These are phyloP conservation scores for Ceriops tagal DNA, from an alignment of 345 rosid genomes.

Conservation along the genomic window DNA sequence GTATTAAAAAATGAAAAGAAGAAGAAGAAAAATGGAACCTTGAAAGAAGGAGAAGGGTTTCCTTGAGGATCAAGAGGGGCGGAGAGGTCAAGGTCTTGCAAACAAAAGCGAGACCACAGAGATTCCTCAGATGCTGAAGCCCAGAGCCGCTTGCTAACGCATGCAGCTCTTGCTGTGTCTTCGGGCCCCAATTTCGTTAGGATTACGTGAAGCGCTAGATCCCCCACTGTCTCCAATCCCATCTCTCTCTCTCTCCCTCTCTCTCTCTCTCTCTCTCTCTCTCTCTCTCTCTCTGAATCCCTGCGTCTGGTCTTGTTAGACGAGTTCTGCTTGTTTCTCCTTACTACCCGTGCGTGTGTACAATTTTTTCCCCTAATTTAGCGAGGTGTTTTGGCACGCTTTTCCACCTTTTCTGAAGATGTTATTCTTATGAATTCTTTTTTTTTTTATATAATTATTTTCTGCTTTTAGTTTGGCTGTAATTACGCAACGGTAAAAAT, in stretches of 20 bases:
- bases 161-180: slow-evolving; percentile 43
- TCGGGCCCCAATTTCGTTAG: slow-evolving; percentile 51
- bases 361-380: too few species aligned
- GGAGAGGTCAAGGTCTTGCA: slow-evolving; percentile 53
- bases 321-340: too few species aligned
- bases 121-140: slow-evolving; percentile 57
- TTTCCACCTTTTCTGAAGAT: too few species aligned
- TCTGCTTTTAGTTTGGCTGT: too few species aligned
- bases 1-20: too few species aligned
- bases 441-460: too few species aligned
- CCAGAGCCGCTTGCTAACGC: slow-evolving; percentile 51
- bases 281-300: not conserved
- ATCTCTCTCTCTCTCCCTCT: slow-evolving; percentile 5
- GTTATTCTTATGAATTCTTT: too few species aligned
- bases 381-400: too few species aligned
- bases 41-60: slow-evolving; percentile 58
- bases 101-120: slow-evolving; percentile 68
- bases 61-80: slow-evolving; percentile 67
- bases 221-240: slow-evolving; percentile 65
- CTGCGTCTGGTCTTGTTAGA: too few species aligned
- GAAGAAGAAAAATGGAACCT: slow-evolving; percentile 31
- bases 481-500: too few species aligned
- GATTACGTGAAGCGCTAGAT: slow-evolving; percentile 51
- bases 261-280: not conserved
- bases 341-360: too few species aligned